Evolutionary conservation across 176 grass and related monocot genomes (phyloP), one percentile per base, ranked within the genome.

Genomic region (Oryza australiensis): DNA sequence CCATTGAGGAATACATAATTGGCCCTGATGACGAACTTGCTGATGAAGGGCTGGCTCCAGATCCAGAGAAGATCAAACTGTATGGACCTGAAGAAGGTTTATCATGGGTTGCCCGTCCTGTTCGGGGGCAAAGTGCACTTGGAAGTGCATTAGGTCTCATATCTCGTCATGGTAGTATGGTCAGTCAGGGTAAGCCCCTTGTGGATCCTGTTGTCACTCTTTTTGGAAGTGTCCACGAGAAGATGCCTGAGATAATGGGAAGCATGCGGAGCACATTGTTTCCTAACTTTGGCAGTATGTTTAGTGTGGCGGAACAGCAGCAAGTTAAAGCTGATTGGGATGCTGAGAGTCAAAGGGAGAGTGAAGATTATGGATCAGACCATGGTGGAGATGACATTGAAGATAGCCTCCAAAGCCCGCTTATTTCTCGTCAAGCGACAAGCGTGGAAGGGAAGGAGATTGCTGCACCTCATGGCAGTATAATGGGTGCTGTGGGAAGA

Each of bases 241-340:
- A 92, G 77, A 76, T 84, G 62, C 90, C 96, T 1, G 96, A 99
- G 82, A 80, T 87, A 74, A 88, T 88, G 89, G 97, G 97, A 35
- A 99, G 97, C 84, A 98, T 98, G 95, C 32, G 95, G 49, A 98
- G 95, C 65, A 88, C 91, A 45, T 59, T 99, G 49, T 99, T 99
- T 76, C 93, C 97, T 37, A 99, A 99, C 87, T 99, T 99, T 71
- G 96, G 93, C 41, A 99, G 96, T 83, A 99, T 99, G 96, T 99
- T 99, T 32, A 95, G 85, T 34, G 70, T 92, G 41, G 89, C 93
- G 7, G 97, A 99, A 22, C 88, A 90, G 33, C 90, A 95, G 80
- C 90, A 99, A 10, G 48, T 41, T 18, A 93, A 88, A 82, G 78
- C 85, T 66, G 97, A 99, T 27, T 99, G 91, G 90, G 97, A 99